These are phyloP conservation scores for Flagelloscypha sp. DNA, from an alignment of 768 basidiomycete genomes.

Conservation along the genomic window DNA sequence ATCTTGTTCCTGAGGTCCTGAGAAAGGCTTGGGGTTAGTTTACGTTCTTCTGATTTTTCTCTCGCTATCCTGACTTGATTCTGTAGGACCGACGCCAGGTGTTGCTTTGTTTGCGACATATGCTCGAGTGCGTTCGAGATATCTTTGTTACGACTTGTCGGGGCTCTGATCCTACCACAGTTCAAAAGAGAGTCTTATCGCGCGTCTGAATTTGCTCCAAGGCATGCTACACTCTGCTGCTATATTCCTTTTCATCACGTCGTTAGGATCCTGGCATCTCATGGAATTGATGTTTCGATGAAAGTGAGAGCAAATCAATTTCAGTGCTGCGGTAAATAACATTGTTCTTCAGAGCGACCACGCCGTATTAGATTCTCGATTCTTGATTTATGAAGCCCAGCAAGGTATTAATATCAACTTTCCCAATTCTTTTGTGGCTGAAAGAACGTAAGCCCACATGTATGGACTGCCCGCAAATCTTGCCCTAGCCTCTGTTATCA, in stretches of 20 bases:
- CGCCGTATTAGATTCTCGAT: constrained; percentile 51
- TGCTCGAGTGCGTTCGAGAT: constrained; percentile 27
- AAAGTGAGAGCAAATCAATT: constrained; percentile 36
- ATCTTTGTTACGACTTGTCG: too few species aligned
- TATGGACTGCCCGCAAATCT: constrained; percentile 61
- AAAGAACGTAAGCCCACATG: too few species aligned
- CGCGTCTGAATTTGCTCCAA: constrained; percentile 71
- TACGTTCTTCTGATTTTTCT: too few species aligned
- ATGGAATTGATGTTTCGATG: constrained; percentile 62
- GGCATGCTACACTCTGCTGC: too few species aligned
- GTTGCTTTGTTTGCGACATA: constrained; percentile 69
- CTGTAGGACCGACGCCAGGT: constrained; percentile 45
- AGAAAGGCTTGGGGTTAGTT: constrained; percentile 40
- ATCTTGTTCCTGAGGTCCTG: constrained; percentile 42
- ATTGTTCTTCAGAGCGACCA: constrained; percentile 39
- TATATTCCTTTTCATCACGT: too few species aligned
- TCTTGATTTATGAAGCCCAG: constrained; percentile 64
- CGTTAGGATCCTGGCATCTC: constrained; percentile 59
- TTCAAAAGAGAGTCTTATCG: constrained; percentile 52
- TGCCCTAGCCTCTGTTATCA: constrained; percentile 63
- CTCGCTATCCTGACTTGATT: background rate
- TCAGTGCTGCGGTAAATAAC: constrained; percentile 1
- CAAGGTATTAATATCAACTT: too few species aligned
- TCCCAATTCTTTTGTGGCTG: too few species aligned
- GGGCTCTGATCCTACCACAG: background rate